These are phyloP conservation scores for Russula griseocarnosa DNA, from an alignment of 768 basidiomycete species.

Conservation along the genomic window DNA sequence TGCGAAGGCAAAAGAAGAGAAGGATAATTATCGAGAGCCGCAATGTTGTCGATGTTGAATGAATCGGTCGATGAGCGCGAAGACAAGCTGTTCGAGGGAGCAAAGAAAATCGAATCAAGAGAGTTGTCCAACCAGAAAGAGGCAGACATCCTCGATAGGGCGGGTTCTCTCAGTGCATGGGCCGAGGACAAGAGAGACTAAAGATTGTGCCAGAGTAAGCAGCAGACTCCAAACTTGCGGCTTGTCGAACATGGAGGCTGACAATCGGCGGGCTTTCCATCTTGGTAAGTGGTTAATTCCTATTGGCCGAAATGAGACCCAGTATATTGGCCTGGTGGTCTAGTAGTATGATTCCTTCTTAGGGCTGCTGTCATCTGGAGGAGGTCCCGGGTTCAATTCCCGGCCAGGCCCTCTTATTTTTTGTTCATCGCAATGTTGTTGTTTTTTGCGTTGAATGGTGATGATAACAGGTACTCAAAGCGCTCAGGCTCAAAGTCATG, in stretches of 20 bases:
- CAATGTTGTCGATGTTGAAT: conserved; percentile 20
- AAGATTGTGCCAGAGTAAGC: background rate
- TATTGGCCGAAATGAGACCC: background rate
- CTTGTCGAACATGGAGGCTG: conserved; percentile 7
- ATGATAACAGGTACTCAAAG: too few species aligned
- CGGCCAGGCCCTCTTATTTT: conserved; percentile 54
- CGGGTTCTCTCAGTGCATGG: conserved; percentile 16
- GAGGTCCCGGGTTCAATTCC: conserved; percentile 90
- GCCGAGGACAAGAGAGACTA: conserved; percentile 6
- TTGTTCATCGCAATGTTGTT: background rate
- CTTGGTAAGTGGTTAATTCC: background rate
- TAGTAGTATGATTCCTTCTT: conserved; percentile 29
- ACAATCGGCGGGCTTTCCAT: conserved; percentile 7
- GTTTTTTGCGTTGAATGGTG: too few species aligned
- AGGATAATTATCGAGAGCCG: conserved; percentile 21
- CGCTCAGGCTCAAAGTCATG: too few species aligned
- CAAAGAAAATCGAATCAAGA: conserved; percentile 26
- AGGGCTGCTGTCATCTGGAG: conserved; percentile 42
- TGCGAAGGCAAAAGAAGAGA: conserved; percentile 23
- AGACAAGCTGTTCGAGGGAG: conserved; percentile 19
- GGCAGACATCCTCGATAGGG: conserved; percentile 23
- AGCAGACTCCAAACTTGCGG: background rate
- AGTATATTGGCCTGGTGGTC: conserved; percentile 25
- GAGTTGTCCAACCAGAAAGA: conserved; percentile 28
- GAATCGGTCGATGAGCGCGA: conserved; percentile 22